Conservation (phyloP, 805 yeast species). For the Yarrowia sp. region DNA sequence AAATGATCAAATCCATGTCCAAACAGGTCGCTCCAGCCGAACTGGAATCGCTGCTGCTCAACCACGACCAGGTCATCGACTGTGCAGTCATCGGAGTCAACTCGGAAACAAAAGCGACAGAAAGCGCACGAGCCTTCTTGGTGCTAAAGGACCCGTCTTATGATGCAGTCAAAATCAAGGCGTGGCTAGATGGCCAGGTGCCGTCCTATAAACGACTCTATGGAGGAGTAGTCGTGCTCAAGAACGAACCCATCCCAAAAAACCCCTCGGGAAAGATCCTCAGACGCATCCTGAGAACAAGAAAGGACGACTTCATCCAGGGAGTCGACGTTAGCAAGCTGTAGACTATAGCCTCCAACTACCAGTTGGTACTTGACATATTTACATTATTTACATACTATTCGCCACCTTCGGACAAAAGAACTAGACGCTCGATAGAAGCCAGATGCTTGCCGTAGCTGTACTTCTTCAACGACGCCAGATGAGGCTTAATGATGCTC, state of each 20-base stretch:
- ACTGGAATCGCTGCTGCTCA: conserved; percentile 78
- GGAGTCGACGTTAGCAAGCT: conserved; percentile 24
- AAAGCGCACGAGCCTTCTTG: conserved; percentile 40
- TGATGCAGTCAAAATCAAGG: conserved; percentile 31
- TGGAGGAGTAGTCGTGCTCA: conserved; percentile 57
- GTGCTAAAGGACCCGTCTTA: conserved; percentile 28
- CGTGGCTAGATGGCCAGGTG: conserved; percentile 40
- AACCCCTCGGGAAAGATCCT: conserved; percentile 93
- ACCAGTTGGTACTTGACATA: not conserved
- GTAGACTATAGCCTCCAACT: not conserved
- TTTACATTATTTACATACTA: conserved; percentile 24
- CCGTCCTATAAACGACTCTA: conserved; percentile 41
- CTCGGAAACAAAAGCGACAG: conserved; percentile 74
- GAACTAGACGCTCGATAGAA: conserved; percentile 64
- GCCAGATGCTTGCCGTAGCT: conserved; percentile 80
- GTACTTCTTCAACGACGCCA: conserved; percentile 66
- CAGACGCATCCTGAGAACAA: conserved; percentile 83
- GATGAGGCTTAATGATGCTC: conserved; percentile 70
- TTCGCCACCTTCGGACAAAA: conserved; percentile 26
- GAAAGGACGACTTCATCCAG: conserved; percentile 30
- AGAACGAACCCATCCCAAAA: conserved; percentile 72
- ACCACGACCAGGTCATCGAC: conserved; percentile 75
- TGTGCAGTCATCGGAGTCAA: conserved; percentile 80
- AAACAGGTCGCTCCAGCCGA: conserved; percentile 95
- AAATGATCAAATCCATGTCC: conserved; percentile 40